phyloP scores from a whole-genome alignment of 2,329 filamentous ascomycete genomes.

The Byssoonygena ceratinophila region DNA sequence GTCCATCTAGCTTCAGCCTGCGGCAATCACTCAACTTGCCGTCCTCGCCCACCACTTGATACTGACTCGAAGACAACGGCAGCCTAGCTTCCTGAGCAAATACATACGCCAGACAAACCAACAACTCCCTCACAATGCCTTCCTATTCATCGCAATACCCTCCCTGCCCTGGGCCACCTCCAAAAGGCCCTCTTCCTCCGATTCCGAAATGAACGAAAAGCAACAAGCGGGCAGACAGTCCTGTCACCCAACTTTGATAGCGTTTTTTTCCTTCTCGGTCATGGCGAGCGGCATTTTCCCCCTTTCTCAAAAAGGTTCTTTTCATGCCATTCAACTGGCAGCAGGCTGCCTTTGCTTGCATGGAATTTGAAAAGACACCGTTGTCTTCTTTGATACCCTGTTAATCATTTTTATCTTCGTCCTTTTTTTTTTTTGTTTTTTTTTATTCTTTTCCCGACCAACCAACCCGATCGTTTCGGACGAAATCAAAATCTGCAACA shows the following conservation, averaged over 20 bases:
- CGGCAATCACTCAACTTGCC: too few species aligned
- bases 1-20: not conserved
- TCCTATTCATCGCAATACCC: constrained; percentile 18
- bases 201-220: constrained; percentile 16
- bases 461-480: not conserved
- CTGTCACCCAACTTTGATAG: not conserved
- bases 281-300: not conserved
- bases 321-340: too few species aligned
- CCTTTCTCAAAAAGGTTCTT: not conserved
- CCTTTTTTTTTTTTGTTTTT: not conserved
- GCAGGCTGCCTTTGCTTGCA: too few species aligned
- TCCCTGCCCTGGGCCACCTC: constrained; percentile 20
- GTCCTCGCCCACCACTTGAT: too few species aligned
- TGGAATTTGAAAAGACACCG: not conserved
- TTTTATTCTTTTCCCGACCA: not conserved
- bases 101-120: too few species aligned
- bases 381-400: too few species aligned
- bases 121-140: constrained; percentile 17
- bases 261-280: not conserved
- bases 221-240: not conserved
- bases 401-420: not conserved
- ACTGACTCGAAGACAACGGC: too few species aligned
- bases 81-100: too few species aligned
- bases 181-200: constrained; percentile 19
- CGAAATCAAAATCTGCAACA: constrained; percentile 5